A percentile compares a stretch with the other conserved stretches of the same genome.
phyloP scores from a whole-genome alignment of 371 early-diverging fungal genomes.

The Mortierella sp. region DNA sequence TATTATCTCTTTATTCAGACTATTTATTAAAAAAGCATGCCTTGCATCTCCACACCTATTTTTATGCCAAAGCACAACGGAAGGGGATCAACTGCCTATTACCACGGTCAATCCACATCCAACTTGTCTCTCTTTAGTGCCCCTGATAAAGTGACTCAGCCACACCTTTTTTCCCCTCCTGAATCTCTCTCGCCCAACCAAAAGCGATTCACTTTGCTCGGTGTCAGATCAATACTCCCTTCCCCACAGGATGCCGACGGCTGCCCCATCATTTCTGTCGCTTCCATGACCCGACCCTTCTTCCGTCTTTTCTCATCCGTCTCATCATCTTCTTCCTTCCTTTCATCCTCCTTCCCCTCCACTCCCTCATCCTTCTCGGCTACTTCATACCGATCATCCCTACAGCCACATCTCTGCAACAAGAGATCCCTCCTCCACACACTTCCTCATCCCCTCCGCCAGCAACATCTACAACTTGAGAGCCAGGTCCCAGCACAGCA shows the following conservation, averaged over 20 bases:
- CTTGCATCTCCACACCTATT: too few species aligned
- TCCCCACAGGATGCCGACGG: background rate
- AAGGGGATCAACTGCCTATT: background rate
- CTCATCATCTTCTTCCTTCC: background rate
- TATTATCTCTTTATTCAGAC: background rate
- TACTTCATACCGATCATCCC: background rate
- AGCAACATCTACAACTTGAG: too few species aligned
- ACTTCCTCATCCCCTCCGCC: background rate
- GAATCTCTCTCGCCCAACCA: background rate
- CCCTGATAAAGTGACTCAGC: constrained; percentile 18
- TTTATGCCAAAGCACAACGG: background rate
- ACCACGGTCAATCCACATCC: background rate
- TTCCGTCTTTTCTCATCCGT: background rate
- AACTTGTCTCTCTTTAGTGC: background rate
- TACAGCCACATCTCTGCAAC: background rate
- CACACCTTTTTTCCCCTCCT: background rate
- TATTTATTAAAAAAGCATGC: background rate
- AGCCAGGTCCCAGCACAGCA: background rate
- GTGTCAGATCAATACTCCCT: too few species aligned
- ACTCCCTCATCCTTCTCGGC: constrained; percentile 8
- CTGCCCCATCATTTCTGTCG: background rate
- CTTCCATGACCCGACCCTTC: constrained; percentile 21
- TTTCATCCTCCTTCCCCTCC: background rate
- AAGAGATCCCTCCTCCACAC: background rate
- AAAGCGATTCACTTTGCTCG: too few species aligned